phyloP scores from a whole-genome alignment of 768 basidiomycete genomes.

The Mrakia frigida region DNA sequence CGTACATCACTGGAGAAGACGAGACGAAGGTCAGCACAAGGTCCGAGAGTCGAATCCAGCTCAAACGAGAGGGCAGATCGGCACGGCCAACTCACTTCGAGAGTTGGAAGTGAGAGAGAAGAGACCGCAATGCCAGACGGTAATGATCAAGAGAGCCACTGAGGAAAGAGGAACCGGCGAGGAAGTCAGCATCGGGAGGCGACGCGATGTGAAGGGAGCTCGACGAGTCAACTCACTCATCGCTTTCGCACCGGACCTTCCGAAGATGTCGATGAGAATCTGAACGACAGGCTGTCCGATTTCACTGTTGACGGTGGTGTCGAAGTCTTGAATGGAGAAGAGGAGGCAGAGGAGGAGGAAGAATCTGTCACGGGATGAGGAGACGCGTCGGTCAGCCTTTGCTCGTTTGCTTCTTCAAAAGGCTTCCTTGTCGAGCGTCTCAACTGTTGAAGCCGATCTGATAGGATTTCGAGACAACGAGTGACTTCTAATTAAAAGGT shows the following conservation, averaged over 20 bases:
- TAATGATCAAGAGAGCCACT: conserved; percentile 60
- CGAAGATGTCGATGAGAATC: conserved; percentile 71
- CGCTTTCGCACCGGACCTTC: conserved; percentile 65
- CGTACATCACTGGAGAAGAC: conserved; percentile 59
- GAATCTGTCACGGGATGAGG: not conserved
- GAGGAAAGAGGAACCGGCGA: conserved; percentile 54
- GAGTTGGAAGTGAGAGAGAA: conserved; percentile 75
- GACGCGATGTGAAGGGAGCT: not conserved
- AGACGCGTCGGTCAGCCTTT: not conserved
- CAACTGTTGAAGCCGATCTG: not conserved
- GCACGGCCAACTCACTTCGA: conserved; percentile 50
- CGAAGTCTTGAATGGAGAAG: conserved; percentile 70
- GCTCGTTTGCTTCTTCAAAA: no score
- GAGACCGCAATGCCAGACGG: conserved; percentile 33
- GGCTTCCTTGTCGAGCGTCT: no score
- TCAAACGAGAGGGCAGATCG: not conserved
- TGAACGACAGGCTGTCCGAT: conserved; percentile 71
- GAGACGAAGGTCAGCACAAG: not conserved
- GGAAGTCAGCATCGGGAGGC: not conserved
- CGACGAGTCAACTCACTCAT: conserved; percentile 45
- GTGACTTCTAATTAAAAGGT: no score
- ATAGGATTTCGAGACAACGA: no score
- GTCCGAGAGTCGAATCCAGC: no score
- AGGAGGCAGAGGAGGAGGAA: conserved; percentile 46
- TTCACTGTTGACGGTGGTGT: conserved; percentile 51